Conservation (phyloP, 2,329 filamentous ascomycete species). For the Simplicillium sp. region DNA sequence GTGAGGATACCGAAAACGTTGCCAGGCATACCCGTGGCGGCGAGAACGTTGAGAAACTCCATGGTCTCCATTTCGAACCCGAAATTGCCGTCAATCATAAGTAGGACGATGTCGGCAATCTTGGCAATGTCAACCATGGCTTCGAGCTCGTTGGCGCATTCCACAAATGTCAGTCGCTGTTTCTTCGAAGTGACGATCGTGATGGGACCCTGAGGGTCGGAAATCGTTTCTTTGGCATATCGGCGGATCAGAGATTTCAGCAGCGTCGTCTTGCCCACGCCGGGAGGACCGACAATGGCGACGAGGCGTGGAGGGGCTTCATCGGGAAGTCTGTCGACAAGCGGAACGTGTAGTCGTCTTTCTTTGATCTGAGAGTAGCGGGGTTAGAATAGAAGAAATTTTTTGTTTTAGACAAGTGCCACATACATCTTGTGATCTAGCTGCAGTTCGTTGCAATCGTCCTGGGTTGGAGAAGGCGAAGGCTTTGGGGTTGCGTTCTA, state of each 20-base stretch:
- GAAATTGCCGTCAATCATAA: slow-evolving; percentile 98
- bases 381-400: slow-evolving; percentile 13
- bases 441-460: slow-evolving; percentile 65
- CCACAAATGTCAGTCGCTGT: slow-evolving; percentile 86
- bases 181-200: slow-evolving; percentile 96
- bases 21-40: slow-evolving; percentile 93
- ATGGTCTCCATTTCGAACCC: slow-evolving; percentile 99
- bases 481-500: slow-evolving; percentile 77
- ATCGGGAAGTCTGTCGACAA: slow-evolving; percentile 91
- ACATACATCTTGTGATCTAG: slow-evolving; percentile 60
- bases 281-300: slow-evolving; percentile 87
- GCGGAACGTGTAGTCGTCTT: slow-evolving; percentile 89
- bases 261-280: slow-evolving; percentile 90
- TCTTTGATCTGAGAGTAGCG: slow-evolving; percentile 63
- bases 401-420: neutral
- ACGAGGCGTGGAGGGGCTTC: slow-evolving; percentile 91
- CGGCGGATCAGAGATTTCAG: slow-evolving; percentile 89
- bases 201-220: slow-evolving; percentile 81
- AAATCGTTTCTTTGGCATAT: slow-evolving; percentile 92
- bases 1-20: slow-evolving; percentile 97
- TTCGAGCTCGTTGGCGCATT: slow-evolving; percentile 94
- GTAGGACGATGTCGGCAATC: slow-evolving; percentile 89
- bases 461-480: slow-evolving; percentile 80
- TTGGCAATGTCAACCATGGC: slow-evolving; percentile 97
- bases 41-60: slow-evolving; percentile 93